Evolutionary conservation across 1,139 yeast genomes (phyloP).

Genomic region (Spathaspora jeffriesii): DNA sequence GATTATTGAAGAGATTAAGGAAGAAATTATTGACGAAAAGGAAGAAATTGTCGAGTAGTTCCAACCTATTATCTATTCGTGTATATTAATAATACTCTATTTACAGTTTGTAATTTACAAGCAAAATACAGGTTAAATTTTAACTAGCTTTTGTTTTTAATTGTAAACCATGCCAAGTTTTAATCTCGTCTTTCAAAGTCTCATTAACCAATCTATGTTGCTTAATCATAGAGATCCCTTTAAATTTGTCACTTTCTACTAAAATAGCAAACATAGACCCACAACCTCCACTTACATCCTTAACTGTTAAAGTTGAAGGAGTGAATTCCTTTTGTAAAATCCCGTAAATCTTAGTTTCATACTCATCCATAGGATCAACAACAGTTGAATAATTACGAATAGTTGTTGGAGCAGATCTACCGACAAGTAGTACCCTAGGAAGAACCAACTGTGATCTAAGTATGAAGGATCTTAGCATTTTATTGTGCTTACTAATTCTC

Average conservation of each 20-base stretch:
- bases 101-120: not conserved
- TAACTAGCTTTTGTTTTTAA: constrained; percentile 56
- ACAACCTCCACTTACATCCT: constrained; percentile 91
- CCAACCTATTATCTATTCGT: too few species aligned
- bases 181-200: constrained; percentile 79
- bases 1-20: constrained; percentile 67
- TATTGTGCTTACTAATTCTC: not conserved
- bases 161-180: constrained; percentile 95
- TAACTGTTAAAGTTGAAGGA: constrained; percentile 65
- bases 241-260: constrained; percentile 72
- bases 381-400: not conserved
- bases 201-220: constrained; percentile 92
- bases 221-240: constrained; percentile 80
- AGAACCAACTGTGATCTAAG: not conserved
- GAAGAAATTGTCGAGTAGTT: constrained; percentile 72
- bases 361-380: constrained; percentile 48
- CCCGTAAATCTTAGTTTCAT: constrained; percentile 65
- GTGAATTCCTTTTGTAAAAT: constrained; percentile 54
- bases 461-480: not conserved
- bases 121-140: not conserved
- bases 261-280: constrained; percentile 97
- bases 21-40: constrained; percentile 71
- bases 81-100: constrained; percentile 2
- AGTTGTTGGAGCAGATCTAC: not conserved
- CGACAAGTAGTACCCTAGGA: not conserved